Conservation (phyloP, 495 filamentous ascomycete genomes). For the Aspergillus diversus region DNA sequence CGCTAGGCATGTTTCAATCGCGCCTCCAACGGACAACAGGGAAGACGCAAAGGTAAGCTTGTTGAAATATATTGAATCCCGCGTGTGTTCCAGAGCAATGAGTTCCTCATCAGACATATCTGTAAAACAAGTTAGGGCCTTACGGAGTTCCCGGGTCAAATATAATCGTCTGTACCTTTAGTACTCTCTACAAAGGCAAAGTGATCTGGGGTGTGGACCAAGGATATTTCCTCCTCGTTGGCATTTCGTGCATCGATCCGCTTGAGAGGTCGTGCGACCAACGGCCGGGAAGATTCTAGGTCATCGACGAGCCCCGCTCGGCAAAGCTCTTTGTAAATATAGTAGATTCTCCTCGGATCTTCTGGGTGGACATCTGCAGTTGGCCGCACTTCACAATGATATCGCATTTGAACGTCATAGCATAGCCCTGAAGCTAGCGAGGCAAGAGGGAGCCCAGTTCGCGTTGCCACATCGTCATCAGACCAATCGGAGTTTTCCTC, state of each 20-base stretch:
- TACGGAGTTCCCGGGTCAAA: background rate
- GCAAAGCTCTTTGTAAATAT: conserved; percentile 85
- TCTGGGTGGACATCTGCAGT: conserved; percentile 82
- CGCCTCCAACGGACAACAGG: conserved; percentile 85
- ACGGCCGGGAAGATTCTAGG: conserved; percentile 46
- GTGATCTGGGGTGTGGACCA: conserved; percentile 75
- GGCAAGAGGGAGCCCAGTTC: conserved; percentile 40
- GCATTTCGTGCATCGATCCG: conserved; percentile 77
- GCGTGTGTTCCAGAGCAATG: conserved; percentile 61
- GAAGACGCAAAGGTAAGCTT: conserved; percentile 78
- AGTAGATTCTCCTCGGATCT: conserved; percentile 85
- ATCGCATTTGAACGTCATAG: conserved; percentile 92
- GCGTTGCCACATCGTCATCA: conserved; percentile 32
- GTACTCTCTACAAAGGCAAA: conserved; percentile 75
- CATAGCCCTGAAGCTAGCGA: conserved; percentile 73
- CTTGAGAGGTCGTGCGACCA: conserved; percentile 65
- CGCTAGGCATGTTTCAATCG: conserved; percentile 89
- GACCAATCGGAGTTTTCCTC: conserved; percentile 50
- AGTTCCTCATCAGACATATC: conserved; percentile 63
- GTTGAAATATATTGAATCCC: conserved; percentile 91
- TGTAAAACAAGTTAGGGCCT: conserved; percentile 28
- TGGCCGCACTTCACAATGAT: conserved; percentile 79
- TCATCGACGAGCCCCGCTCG: conserved; percentile 74
- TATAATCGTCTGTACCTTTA: conserved; percentile 37
- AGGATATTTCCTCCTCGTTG: conserved; percentile 72